phyloP scores from a whole-genome alignment of 2,329 filamentous ascomycete species.

The Sporothrix sp. region DNA sequence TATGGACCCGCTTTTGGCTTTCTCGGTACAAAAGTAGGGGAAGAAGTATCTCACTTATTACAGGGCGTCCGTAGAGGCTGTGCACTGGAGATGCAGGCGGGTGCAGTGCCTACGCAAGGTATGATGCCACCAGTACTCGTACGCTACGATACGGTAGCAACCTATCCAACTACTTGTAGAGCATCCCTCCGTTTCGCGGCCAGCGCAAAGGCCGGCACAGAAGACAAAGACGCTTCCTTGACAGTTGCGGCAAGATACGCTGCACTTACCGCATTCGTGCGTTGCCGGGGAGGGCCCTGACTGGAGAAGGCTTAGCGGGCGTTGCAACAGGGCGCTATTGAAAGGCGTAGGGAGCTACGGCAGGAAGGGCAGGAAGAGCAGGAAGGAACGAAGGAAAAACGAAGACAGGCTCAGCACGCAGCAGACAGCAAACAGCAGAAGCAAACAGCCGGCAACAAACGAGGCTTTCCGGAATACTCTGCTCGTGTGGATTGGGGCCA shows the following conservation, averaged over 20 bases:
- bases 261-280: constrained; percentile 13
- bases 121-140: not conserved
- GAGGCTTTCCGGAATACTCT: too few species aligned
- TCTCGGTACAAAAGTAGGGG: constrained; percentile 11
- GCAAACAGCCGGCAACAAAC: too few species aligned
- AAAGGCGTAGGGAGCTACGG: not conserved
- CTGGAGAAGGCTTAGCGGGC: constrained; percentile 16
- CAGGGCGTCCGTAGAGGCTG: too few species aligned
- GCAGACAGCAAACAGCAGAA: too few species aligned
- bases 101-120: too few species aligned
- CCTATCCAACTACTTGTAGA: too few species aligned
- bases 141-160: too few species aligned
- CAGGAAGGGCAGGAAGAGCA: not conserved
- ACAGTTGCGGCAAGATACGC: not conserved
- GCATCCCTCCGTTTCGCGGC: too few species aligned
- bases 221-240: constrained; percentile 3
- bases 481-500: too few species aligned
- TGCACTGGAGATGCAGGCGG: not conserved
- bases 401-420: not conserved
- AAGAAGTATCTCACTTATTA: too few species aligned
- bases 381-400: not conserved
- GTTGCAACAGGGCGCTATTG: constrained; percentile 17
- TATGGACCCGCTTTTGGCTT: constrained; percentile 11
- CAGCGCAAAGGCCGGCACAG: not conserved
- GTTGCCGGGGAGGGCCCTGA: constrained; percentile 13